phyloP scores from a whole-genome alignment of 1,284 basidiomycete species.

The Cryptococcus depauperatus region DNA sequence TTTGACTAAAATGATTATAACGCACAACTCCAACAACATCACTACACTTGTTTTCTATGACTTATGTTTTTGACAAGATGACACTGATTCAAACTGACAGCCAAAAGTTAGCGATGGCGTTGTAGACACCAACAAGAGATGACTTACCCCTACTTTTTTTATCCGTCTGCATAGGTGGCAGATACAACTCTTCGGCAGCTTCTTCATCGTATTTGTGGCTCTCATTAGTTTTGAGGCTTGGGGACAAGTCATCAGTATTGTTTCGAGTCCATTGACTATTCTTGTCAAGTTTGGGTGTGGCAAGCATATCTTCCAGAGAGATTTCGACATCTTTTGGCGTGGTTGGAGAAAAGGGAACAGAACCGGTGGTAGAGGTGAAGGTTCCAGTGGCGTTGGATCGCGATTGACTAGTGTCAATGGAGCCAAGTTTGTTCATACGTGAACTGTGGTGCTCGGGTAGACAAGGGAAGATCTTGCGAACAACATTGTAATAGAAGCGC shows the following conservation, averaged over 20 bases:
- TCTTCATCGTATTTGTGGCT: slow-evolving; percentile 8
- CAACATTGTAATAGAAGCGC: slow-evolving; percentile 27
- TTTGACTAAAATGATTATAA: slow-evolving; percentile 1
- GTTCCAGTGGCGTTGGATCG: not conserved
- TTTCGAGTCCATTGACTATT: slow-evolving; percentile 1
- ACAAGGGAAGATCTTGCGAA: slow-evolving; percentile 22
- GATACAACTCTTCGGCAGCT: slow-evolving; percentile 3
- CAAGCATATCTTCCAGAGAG: slow-evolving; percentile 16
- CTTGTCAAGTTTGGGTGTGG: slow-evolving; percentile 5
- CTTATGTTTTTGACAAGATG: no score
- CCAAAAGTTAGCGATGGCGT: no score
- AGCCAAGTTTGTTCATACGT: slow-evolving; percentile 6
- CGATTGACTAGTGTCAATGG: slow-evolving; percentile 7
- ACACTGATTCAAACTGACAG: no score
- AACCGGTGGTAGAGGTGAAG: not conserved
- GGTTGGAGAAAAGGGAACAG: not conserved
- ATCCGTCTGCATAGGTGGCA: slow-evolving; percentile 11
- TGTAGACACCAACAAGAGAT: no score
- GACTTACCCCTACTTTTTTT: slow-evolving; percentile 11
- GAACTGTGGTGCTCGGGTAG: slow-evolving; percentile 10
- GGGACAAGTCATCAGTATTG: not conserved
- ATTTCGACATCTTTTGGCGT: slow-evolving; percentile 10
- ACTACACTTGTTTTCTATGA: slow-evolving; percentile 2
- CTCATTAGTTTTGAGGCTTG: slow-evolving; percentile 1
- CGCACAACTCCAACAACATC: not conserved